A percentile compares a stretch with the other conserved stretches of the same genome.
These are phyloP conservation scores for Phaeophleospora eucalypticola DNA, from an alignment of 2,329 filamentous ascomycete species.

Conservation along the genomic window DNA sequence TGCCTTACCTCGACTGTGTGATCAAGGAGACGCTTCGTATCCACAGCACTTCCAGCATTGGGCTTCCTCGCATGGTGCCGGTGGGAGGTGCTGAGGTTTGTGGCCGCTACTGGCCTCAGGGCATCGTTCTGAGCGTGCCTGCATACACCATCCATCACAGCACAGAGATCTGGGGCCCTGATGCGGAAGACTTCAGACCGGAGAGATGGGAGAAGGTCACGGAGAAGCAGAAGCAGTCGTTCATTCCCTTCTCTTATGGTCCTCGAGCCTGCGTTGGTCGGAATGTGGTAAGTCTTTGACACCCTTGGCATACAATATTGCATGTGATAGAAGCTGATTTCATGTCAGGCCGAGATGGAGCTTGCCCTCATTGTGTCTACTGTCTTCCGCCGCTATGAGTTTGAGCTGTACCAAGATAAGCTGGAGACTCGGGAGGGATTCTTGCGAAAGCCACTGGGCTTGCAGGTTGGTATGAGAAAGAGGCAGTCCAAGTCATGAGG, in stretches of 20 bases:
- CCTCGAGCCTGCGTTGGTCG: slow-evolving; percentile 42
- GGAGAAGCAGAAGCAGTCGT: slow-evolving; percentile 36
- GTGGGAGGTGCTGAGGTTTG: slow-evolving; percentile 60
- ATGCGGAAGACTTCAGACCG: slow-evolving; percentile 39
- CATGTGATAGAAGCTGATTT: slow-evolving; percentile 1
- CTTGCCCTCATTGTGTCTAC: slow-evolving; percentile 38
- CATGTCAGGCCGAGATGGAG: slow-evolving; percentile 37
- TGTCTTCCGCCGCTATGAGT: slow-evolving; percentile 34
- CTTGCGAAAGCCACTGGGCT: slow-evolving; percentile 32
- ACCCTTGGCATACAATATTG: too few relatives aligned
- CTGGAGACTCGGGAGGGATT: slow-evolving; percentile 35
- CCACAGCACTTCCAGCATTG: slow-evolving; percentile 81
- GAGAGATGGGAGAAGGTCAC: slow-evolving; percentile 40
- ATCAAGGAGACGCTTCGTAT: slow-evolving; percentile 82
- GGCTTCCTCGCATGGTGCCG: slow-evolving; percentile 73
- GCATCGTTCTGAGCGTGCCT: slow-evolving; percentile 38
- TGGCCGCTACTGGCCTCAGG: slow-evolving; percentile 63
- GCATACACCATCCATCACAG: slow-evolving; percentile 41
- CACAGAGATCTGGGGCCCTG: slow-evolving; percentile 39
- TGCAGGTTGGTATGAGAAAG: slow-evolving; percentile 27
- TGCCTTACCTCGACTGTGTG: slow-evolving; percentile 70
- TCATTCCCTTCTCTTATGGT: slow-evolving; percentile 42
- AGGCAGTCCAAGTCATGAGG: slow-evolving; percentile 9
- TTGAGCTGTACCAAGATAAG: slow-evolving; percentile 33
- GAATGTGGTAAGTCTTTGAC: slow-evolving; percentile 32